Percentiles rank a stretch among this genome's conserved stretches.
Evolutionary conservation across 129 eudicot genomes (phyloP).

Genomic region (Smallanthus sonchifolius): DNA sequence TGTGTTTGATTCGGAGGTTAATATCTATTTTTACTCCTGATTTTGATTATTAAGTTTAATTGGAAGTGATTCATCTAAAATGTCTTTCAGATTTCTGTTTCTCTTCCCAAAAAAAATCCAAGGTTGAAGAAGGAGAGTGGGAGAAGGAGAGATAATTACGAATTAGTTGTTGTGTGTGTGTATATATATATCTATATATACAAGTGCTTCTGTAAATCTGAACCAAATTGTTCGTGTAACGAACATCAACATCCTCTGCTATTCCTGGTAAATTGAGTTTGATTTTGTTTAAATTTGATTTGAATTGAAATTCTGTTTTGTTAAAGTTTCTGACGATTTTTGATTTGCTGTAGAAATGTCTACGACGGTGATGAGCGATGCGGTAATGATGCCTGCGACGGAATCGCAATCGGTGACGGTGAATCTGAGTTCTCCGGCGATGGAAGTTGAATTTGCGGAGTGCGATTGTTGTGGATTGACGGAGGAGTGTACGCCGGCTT

Average conservation of each 20-base stretch:
- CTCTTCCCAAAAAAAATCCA: conserved; percentile 43
- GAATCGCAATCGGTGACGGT: conserved; percentile 33
- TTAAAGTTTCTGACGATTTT: conserved; percentile 8
- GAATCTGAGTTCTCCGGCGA: conserved; percentile 18
- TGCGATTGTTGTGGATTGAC: conserved; percentile 85
- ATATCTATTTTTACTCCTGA: not conserved
- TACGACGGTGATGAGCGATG: conserved; percentile 44
- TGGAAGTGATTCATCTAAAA: conserved; percentile 22
- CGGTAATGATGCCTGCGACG: conserved; percentile 41
- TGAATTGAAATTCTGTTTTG: not conserved
- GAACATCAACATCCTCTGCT: conserved; percentile 8
- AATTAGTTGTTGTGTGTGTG: not conserved
- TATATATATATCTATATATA: not conserved
- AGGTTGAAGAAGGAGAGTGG: conserved; percentile 66
- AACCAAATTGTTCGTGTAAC: conserved; percentile 1
- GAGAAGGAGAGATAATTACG: conserved; percentile 53
- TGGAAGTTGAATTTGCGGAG: conserved; percentile 49
- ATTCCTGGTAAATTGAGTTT: conserved; percentile 26
- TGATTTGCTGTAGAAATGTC: conserved; percentile 35
- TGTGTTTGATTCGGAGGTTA: not conserved
- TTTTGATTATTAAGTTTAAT: not conserved
- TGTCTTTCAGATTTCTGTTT: conserved; percentile 48
- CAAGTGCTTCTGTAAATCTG: not conserved
- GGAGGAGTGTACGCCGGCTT: conserved; percentile 80
- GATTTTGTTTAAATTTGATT: not conserved